Evolutionary conservation across 345 rosid species (phyloP), one percentile per base, ranked within the genome.

Genomic region (Syzygium jambos): DNA sequence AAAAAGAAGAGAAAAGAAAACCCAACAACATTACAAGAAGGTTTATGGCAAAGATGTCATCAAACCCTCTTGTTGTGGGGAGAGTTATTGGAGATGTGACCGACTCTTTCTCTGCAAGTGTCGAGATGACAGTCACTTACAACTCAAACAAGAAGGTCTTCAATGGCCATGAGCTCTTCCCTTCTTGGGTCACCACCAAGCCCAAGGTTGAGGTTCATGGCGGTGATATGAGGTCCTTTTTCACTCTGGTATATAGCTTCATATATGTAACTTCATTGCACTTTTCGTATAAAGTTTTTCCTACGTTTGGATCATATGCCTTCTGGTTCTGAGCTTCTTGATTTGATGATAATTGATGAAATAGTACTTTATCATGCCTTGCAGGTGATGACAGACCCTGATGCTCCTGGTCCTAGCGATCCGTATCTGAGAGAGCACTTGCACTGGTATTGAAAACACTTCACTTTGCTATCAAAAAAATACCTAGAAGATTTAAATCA

Each of bases 391-490:
- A 93, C 94, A 54, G 98, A 97, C 89, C 99, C 99, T 4, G 99
- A 97, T 90, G 97, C 95, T 77, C 99, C 99, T 57, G 95, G 98
- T 89, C 99, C 98, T 56, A 96, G 98, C 87, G 96, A 95, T 88
- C 98, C 99, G 22, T 87, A 89, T 92, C 86, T 95, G 84, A 93
- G 95, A 87, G 99, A 97, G 87, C 96, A 96, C 91, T 89, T 97
- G 53, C 98, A 95, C 90, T 97, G 99, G 98, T 97, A 86, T 17
- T 22, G 27, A 29, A 10, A 21, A 38, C 49, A 38, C 49, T 38
- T 73, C 25, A 3, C 82, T 19, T 73, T 73, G 82, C 49, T 19
- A 9, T 73, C 7, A 7, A 38, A 73, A 38, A 21, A 19, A 73
- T 5, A 38, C 15, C 82, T 21, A 43, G 38, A 73, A 73, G 3